These are phyloP conservation scores for Phytomonas serpens DNA, from an alignment of 208 protist species.

Conservation along the genomic window DNA sequence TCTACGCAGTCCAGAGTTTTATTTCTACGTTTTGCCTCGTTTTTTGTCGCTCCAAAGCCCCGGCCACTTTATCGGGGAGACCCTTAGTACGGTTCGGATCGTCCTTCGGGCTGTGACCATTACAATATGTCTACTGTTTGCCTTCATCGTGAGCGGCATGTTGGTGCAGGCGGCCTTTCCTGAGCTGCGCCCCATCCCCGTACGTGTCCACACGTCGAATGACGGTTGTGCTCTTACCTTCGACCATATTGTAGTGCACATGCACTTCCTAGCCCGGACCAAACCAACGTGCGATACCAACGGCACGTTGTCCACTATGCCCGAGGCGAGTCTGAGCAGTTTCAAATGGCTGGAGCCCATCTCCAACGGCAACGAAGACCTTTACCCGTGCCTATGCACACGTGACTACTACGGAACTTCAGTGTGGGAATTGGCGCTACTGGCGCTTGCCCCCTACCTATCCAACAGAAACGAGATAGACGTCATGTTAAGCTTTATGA, in stretches of 20 bases:
- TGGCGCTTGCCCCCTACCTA: slow-evolving; percentile 54
- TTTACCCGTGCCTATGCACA: slow-evolving; percentile 69
- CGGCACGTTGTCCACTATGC: slow-evolving; percentile 15
- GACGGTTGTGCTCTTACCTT: slow-evolving; percentile 42
- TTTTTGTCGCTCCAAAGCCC: slow-evolving; percentile 63
- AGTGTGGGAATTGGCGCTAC: slow-evolving; percentile 60
- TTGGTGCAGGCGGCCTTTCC: slow-evolving; percentile 73
- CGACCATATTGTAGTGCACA: slow-evolving; percentile 74
- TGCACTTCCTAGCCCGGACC: slow-evolving; percentile 45
- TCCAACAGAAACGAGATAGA: slow-evolving; percentile 44
- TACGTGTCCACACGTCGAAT: slow-evolving; percentile 31
- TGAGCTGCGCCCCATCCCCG: slow-evolving; percentile 51
- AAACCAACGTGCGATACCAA: neutral
- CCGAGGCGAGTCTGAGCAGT: slow-evolving; percentile 18
- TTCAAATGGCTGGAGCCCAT: slow-evolving; percentile 58
- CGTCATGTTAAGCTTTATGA: slow-evolving; percentile 60
- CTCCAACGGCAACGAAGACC: slow-evolving; percentile 30
- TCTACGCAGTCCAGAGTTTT: slow-evolving; percentile 39
- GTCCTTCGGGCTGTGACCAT: slow-evolving; percentile 46
- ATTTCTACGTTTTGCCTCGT: slow-evolving; percentile 54
- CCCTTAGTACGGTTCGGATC: slow-evolving; percentile 42
- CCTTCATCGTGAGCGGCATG: slow-evolving; percentile 39
- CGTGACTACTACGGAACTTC: slow-evolving; percentile 47
- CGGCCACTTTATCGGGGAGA: slow-evolving; percentile 40
- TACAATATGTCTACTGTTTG: slow-evolving; percentile 38